Percentiles rank a stretch among this genome's conserved stretches.
phyloP scores from a whole-genome alignment of 2,329 filamentous ascomycete species.

The Aspergillus sergii region DNA sequence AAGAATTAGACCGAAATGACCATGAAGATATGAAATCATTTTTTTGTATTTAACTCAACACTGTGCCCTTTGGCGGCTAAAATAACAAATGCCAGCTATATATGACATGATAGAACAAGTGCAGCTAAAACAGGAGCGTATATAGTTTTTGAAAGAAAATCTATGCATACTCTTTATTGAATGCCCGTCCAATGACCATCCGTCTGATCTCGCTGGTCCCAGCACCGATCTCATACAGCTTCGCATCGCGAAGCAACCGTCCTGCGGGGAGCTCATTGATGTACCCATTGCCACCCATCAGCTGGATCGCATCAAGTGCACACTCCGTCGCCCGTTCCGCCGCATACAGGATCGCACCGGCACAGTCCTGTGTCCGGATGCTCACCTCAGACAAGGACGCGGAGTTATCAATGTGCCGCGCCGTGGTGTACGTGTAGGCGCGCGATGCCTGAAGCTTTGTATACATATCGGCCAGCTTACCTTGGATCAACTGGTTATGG shows the following conservation, averaged over 20 bases:
- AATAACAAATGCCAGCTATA: slow-evolving; percentile 3
- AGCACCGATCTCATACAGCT: slow-evolving; percentile 94
- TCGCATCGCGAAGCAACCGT: slow-evolving; percentile 74
- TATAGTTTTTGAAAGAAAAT: background rate
- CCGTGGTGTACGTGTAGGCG: slow-evolving; percentile 87
- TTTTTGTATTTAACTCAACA: slow-evolving; percentile 9
- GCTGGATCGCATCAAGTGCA: slow-evolving; percentile 83
- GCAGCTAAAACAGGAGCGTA: background rate
- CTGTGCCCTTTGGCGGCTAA: slow-evolving; percentile 3
- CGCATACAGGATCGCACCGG: slow-evolving; percentile 89
- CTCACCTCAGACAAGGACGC: slow-evolving; percentile 46
- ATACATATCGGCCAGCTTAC: slow-evolving; percentile 95
- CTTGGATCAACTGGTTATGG: slow-evolving; percentile 90
- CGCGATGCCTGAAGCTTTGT: slow-evolving; percentile 82
- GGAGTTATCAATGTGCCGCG: slow-evolving; percentile 75
- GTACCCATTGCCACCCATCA: slow-evolving; percentile 94
- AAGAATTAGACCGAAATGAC: slow-evolving; percentile 17
- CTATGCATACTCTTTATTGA: slow-evolving; percentile 77
- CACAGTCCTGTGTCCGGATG: slow-evolving; percentile 87
- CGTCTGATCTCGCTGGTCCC: slow-evolving; percentile 91
- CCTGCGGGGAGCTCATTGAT: slow-evolving; percentile 94
- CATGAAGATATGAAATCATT: slow-evolving; percentile 19
- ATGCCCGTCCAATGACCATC: slow-evolving; percentile 91
- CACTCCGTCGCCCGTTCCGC: slow-evolving; percentile 85
- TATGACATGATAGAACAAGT: background rate